Evolutionary conservation across 176 grass and related monocot species (phyloP).

Genomic region (Pontederia crassipes): DNA sequence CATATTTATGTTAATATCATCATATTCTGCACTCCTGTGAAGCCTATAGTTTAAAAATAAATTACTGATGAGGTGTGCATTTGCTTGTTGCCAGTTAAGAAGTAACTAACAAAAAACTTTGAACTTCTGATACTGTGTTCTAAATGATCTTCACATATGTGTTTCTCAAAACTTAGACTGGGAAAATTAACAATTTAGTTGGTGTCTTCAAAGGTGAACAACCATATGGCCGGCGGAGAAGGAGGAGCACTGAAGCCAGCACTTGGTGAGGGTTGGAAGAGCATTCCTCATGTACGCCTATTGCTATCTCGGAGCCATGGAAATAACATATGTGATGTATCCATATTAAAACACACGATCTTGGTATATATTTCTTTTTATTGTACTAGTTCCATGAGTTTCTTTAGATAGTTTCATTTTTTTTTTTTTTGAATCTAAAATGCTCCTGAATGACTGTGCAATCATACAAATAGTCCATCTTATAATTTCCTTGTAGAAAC

Average conservation of each 20-base stretch:
- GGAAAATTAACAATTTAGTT: neutral
- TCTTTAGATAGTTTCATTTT: neutral
- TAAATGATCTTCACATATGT: neutral
- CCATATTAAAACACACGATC: slow-evolving; percentile 54
- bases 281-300: slow-evolving; percentile 52
- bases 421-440: neutral
- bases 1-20: no score
- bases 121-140: neutral
- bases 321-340: slow-evolving; percentile 32
- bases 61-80: no score
- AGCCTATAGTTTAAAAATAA: no score
- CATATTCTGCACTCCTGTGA: no score
- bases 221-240: slow-evolving; percentile 52
- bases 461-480: no score
- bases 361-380: slow-evolving; percentile 22
- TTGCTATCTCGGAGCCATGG: slow-evolving; percentile 27
- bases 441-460: neutral
- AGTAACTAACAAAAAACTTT: no score
- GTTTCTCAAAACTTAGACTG: neutral
- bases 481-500: no score
- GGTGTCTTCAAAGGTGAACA: slow-evolving; percentile 30
- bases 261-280: slow-evolving; percentile 56
- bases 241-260: slow-evolving; percentile 44
- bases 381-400: slow-evolving; percentile 5
- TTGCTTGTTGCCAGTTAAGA: no score